Evolutionary conservation across 2,329 filamentous ascomycete genomes (phyloP), one percentile per base, ranked within the genome.

Genomic region (Trichoderma aggressivum): DNA sequence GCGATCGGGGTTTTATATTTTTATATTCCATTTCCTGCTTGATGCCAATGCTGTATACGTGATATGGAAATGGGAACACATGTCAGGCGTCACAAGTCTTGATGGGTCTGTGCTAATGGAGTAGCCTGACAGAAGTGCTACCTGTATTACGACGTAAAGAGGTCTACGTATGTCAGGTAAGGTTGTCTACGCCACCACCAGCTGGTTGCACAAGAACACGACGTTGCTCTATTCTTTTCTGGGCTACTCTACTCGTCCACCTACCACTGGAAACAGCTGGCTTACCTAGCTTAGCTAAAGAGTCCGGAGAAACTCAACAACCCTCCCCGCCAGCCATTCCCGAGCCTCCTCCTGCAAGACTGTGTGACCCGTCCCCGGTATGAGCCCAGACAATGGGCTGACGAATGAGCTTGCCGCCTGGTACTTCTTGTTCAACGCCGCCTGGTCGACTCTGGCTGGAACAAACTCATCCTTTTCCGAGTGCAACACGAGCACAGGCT

Each of bases 381-480:
- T 87, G 12, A 84, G 76, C 1, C 82, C 86, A 2, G 87, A 88
- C 7, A 88, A 76, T 24, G 81, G 76, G 74, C 87, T 88, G 21
- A 84, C 84, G 11, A 84, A 77, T 3, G 80, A 75, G 71, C 82
- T 86, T 7, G 83, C 79, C 0, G 77, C 75, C 73, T 79, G 84
- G 87, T 91, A 94, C 66, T 82, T 85, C 70, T 84, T 79, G 69
- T 93, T 81, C 72, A 92, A 79, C 3, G 77, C 83, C 32, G 81
- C 80, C 76, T 90, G 89, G 76, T 93, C 86, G 18, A 93, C 81
- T 1, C 75, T 78, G 1, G 76, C 71, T 0, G 91, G 89, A 2
- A 93, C 86, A 76, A 84, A 89, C 78, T 92, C 89, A 78, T 95
- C 92, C 56, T 85, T 80, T 7, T 84, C 90, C 1, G 90, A 90